Conservation (phyloP, 2,329 filamentous ascomycete species). For the Pochonia chlamydosporia region DNA sequence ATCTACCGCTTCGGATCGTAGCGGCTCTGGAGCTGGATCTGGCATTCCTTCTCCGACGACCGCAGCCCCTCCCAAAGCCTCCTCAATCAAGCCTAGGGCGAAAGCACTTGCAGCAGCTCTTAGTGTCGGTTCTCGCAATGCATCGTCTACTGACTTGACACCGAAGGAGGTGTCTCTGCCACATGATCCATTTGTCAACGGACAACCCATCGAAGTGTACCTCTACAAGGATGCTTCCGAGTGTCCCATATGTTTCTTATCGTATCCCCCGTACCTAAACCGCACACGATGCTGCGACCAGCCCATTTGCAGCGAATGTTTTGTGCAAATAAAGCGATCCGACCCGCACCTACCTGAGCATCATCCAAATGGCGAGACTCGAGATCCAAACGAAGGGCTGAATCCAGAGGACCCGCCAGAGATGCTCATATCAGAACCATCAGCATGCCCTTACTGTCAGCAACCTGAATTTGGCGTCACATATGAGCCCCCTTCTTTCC, state of each 20-base stretch:
- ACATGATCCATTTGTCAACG: conserved; percentile 82
- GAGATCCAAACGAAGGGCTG: conserved; percentile 28
- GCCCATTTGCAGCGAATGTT: conserved; percentile 95
- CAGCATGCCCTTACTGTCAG: conserved; percentile 90
- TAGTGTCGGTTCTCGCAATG: conserved; percentile 66
- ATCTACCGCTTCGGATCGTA: conserved; percentile 70
- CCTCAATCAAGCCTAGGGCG: conserved; percentile 73
- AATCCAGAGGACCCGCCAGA: conserved; percentile 48
- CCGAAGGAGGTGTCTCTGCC: conserved; percentile 77
- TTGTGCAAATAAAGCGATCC: conserved; percentile 94
- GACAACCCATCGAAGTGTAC: conserved; percentile 87
- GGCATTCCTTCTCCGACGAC: conserved; percentile 43
- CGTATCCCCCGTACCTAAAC: conserved; percentile 92
- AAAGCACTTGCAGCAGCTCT: conserved; percentile 84
- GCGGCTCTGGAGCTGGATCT: conserved; percentile 56
- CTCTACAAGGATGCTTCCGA: conserved; percentile 87
- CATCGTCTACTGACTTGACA: conserved; percentile 62
- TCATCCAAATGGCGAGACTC: conserved; percentile 40
- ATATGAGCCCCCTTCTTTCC: conserved; percentile 83
- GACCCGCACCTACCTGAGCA: conserved; percentile 89
- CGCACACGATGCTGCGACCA: conserved; percentile 94
- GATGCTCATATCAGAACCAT: conserved; percentile 82
- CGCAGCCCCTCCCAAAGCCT: conserved; percentile 34
- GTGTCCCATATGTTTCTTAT: conserved; percentile 94
- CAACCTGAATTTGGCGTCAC: conserved; percentile 95